Base-by-base conservation (phyloP, 192 early-diverging fungal genomes). In the Martensiomyces pterosporus region DNA sequence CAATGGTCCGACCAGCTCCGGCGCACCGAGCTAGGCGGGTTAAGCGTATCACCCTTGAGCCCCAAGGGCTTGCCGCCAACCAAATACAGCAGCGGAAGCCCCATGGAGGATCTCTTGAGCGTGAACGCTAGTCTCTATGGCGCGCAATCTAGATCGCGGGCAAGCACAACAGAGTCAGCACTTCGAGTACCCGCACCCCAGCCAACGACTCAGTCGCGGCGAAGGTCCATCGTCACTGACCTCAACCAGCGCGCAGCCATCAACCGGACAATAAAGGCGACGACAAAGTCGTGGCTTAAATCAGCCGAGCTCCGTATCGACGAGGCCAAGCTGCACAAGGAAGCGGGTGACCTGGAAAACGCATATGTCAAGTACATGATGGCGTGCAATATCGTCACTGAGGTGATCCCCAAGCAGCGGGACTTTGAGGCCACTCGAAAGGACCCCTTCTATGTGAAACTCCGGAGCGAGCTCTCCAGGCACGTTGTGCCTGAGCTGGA, bases 331-430 rank as follows among this genome's bases (percentile, higher is more conserved):
- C 42, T 52, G 17, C 25, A 38, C 34, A 42, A 54, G 4, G 23
- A 24, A 5, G n/a, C 45, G 3, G 52, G 46, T 4, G 59, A 75
- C 15, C 33, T 43, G 17, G 60, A 77, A 19, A 52, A 45, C 24
- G 75, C 75, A 14, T 72, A 68, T 22, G 26, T 77, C 21, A 41
- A 54, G 9, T 72, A 54, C 36, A 64, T 61, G 64, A 64, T 48
- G 15, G 59, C 52, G 1, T 62, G 44, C 26, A 83, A 79, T 21
- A 80, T 82, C 21, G 41, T 79, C 19, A 41, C 68, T 5, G 76
- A 79, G 25, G 57, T 78, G 16, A 45, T 86, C 13, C 53, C 49
- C 13, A 56, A 63, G 4, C 52, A 64, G 40, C 51, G 56, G 17
- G 75, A 75, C 8, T 80, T 65, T 49, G 45, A 54, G 2, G 50